Base-by-base conservation (phyloP, 805 yeast species). In the Teunomyces kruisii region DNA sequence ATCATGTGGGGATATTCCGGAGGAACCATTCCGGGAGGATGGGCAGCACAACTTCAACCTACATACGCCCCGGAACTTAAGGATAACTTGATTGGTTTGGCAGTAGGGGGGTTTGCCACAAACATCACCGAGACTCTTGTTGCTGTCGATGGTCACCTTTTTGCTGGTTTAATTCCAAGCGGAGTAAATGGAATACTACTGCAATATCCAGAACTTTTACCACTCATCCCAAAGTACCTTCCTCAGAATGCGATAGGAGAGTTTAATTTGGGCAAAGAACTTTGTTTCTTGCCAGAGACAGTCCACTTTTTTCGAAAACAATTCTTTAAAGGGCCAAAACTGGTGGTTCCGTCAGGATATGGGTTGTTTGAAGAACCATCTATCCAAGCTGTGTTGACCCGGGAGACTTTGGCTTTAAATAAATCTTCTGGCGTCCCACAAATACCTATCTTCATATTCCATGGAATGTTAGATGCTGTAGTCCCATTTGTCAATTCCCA, bases 31-130 rank as follows among this genome's bases (percentile, higher is more conserved):
- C 57, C 63, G 6, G 39, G 55, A 2, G 51, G 55, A 3, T 59
- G 64, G 64, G 62, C 59, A 3, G 53, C 59, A 1, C 46, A 50
- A 4, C 42, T 58, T 19, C 60, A 55, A 35, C 62, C 62, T 13
- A 15, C 32, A 9, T 58, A 58, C 31, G 63, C 64, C 2, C 59
- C 62, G 1, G 61, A 58, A 12, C 48, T 58, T 30, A 17, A 32
- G 9, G 31, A 24, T 28, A 37, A 40, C 28, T 15, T 48, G 24
- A 12, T 56, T 52, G 74, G 72, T 10, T 68, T 56, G 6, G 67
- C 68, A 2, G 15, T 64, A 9, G 73, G 73, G 6, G 73, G 73
- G 7, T 56, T 65, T 53, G 65, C 61, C 10, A 58, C 67, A 14
- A 64, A 67, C 40, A 47, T 66, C 19, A 62, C 66, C 6, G 57